phyloP scores from a whole-genome alignment of 2,329 filamentous ascomycete genomes.

The Lecanicillium sp. region DNA sequence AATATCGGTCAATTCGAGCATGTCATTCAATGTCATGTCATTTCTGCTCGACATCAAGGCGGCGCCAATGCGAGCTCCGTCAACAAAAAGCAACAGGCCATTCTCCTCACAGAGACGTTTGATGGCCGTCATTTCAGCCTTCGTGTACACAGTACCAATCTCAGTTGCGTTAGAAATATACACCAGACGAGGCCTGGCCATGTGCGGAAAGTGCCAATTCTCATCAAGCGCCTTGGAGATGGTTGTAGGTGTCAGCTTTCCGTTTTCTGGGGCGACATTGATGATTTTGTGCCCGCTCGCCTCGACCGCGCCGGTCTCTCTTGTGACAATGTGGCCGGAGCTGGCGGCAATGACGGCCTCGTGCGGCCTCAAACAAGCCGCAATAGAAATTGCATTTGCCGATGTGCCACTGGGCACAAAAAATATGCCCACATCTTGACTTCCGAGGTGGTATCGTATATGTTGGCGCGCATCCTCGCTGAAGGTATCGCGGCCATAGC shows the following conservation, averaged over 20 bases:
- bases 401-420: conserved; percentile 45
- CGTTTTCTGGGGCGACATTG: conserved; percentile 33
- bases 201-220: conserved; percentile 44
- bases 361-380: conserved; percentile 40
- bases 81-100: conserved; percentile 35
- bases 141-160: conserved; percentile 39
- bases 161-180: conserved; percentile 46
- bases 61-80: conserved; percentile 37
- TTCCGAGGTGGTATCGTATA: conserved; percentile 29
- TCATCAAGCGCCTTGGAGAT: conserved; percentile 34
- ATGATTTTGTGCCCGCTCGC: conserved; percentile 45
- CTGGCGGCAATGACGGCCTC: conserved; percentile 43
- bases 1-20: conserved; percentile 40
- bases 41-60: conserved; percentile 34
- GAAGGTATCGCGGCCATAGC: conserved; percentile 40
- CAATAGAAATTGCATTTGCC: conserved; percentile 44
- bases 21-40: conserved; percentile 34
- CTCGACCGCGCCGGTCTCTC: conserved; percentile 43
- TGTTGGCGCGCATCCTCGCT: conserved; percentile 30
- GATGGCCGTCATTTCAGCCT: conserved; percentile 31
- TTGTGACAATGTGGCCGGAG: conserved; percentile 39
- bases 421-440: conserved; percentile 35
- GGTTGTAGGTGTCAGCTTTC: conserved; percentile 36
- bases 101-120: conserved; percentile 33
- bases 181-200: conserved; percentile 41